Evolutionary conservation across 805 yeast genomes (phyloP), one percentile per base, ranked within the genome.

Genomic region (Kodamaea kaohsiungensis): DNA sequence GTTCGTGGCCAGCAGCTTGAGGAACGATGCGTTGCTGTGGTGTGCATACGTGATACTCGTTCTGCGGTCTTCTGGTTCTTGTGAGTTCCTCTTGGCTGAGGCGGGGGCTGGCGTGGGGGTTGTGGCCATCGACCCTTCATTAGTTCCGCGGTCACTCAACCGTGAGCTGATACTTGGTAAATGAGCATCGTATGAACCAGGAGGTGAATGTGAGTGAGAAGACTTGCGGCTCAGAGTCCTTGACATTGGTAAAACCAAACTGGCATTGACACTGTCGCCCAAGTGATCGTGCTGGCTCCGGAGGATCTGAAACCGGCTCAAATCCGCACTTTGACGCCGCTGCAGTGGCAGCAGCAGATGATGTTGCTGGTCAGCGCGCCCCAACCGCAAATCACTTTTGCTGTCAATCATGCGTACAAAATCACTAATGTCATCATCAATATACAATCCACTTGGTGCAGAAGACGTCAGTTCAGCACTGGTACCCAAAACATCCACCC

Each of bases 371-470:
- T 48, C 51, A 13, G 43, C 3, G 12, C 46, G 43, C 13, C 51
- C 48, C 43, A 52, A 19, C 42, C 80, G 74, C 19, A 84, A 67
- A 43, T 83, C 88, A 7, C 78, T 74, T 60, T 83, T 84, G 46
- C 83, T 81, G 58, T 89, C 95, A 45, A 89, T 81, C 78, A 87
- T 74, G 58, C 81, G 77, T 46, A 89, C 87, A 72, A 89, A 89
- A 49, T 87, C 89, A 55, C 86, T 78, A 16, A 89, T 75, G 58
- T 85, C 89, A 53, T 82, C 85, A 53, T 81, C 85, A 43, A 75
- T 65, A 59, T 77, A 78, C 9, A 80, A 57, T 1, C 84, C 84
- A 50, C 75, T 61, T 56, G 76, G 58, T 48, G 78, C 69, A 1
- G 70, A 67, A 13, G 51, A 45, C 10, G 63, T 61, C 77, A 72